These are phyloP conservation scores for Vitis amurensis DNA, from an alignment of 164 flowering plant genomes.

Conservation along the genomic window DNA sequence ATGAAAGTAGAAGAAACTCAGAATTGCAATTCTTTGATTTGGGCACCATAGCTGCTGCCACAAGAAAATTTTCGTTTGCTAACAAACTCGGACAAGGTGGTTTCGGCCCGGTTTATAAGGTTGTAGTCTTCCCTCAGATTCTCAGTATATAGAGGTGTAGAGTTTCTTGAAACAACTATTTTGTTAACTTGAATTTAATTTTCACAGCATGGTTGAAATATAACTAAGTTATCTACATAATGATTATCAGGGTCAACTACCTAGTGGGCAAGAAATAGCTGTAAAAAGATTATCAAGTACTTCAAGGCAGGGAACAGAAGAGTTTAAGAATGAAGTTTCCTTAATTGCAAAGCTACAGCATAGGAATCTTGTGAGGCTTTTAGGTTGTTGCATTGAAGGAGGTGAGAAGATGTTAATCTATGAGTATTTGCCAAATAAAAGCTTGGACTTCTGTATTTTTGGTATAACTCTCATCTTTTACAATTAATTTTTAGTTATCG, in stretches of 20 bases:
- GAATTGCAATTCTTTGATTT: constrained; percentile 30
- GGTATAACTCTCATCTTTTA: constrained; percentile 15
- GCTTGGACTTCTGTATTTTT: constrained; percentile 39
- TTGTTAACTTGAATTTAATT: too few relatives aligned
- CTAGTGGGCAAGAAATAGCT: constrained; percentile 39
- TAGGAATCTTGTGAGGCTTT: constrained; percentile 37
- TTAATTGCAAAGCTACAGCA: constrained; percentile 48
- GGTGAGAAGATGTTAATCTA: constrained; percentile 43
- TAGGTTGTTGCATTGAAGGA: constrained; percentile 40
- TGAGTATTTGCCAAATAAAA: constrained; percentile 42
- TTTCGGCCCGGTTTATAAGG: constrained; percentile 50
- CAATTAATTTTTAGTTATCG: too few relatives aligned
- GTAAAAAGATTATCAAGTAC: constrained; percentile 35
- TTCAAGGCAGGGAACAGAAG: constrained; percentile 41
- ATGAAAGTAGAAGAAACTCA: constrained; percentile 8
- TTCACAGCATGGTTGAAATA: constrained; percentile 2
- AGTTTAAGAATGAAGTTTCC: constrained; percentile 40
- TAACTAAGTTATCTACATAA: background rate
- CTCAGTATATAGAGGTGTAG: background rate
- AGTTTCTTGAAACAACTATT: too few relatives aligned
- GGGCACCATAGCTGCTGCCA: constrained; percentile 30
- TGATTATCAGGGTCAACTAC: constrained; percentile 28
- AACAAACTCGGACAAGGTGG: constrained; percentile 59
- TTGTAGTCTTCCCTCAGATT: background rate
- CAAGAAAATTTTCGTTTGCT: constrained; percentile 33